phyloP scores from a whole-genome alignment of 164 flowering plant species.

The Protea cynaroides region DNA sequence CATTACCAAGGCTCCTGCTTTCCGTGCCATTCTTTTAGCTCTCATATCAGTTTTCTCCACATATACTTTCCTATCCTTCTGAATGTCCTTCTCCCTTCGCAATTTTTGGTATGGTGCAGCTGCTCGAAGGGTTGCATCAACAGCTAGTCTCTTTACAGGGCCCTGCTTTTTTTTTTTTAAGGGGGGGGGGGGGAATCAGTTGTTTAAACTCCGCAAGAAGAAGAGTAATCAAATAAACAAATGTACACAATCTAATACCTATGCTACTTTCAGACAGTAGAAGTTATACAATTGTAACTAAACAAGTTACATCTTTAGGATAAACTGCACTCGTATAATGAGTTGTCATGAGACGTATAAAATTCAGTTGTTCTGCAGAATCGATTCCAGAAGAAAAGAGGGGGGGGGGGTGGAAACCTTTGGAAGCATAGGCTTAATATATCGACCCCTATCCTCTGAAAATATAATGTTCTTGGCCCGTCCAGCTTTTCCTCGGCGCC shows the following conservation, averaged over 20 bases:
- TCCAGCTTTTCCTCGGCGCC: slow-evolving; percentile 87
- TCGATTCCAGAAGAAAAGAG: not conserved
- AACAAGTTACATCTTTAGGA: no score
- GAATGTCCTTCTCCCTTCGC: slow-evolving; percentile 64
- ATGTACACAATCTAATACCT: no score
- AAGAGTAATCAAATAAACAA: not conserved
- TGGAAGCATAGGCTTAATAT: slow-evolving; percentile 97
- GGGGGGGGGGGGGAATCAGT: not conserved
- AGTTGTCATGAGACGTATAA: no score
- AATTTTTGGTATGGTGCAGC: slow-evolving; percentile 98
- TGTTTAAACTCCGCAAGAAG: not conserved
- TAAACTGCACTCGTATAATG: no score
- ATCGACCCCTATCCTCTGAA: slow-evolving; percentile 95
- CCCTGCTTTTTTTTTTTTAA: slow-evolving; percentile 42
- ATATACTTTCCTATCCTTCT: slow-evolving; percentile 62
- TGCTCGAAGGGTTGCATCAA: slow-evolving; percentile 98
- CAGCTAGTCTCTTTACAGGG: slow-evolving; percentile 92
- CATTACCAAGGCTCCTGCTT: slow-evolving; percentile 97
- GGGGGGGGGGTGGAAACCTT: slow-evolving; percentile 74
- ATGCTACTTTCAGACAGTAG: no score
- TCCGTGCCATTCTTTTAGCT: slow-evolving; percentile 96
- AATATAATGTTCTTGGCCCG: slow-evolving; percentile 95
- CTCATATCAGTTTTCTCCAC: slow-evolving; percentile 97
- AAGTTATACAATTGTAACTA: no score
- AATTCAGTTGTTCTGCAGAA: no score